phyloP scores from a whole-genome alignment of 305 asterid species.

The Fraxinus paxiana region DNA sequence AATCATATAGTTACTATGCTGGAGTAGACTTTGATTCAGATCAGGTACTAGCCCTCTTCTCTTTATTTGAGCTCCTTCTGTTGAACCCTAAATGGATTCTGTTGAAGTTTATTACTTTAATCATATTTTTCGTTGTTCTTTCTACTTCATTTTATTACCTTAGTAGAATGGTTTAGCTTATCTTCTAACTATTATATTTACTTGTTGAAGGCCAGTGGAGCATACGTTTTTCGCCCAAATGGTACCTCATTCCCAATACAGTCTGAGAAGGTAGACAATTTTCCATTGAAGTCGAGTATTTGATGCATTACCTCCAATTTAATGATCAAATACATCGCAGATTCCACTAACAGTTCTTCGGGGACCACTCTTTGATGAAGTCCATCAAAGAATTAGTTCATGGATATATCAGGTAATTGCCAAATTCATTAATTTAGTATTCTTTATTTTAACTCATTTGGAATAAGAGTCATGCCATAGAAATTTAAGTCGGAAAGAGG shows the following conservation, averaged over 20 bases:
- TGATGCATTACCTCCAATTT: slow-evolving; percentile 2
- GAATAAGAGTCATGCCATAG: background rate
- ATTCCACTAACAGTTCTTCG: slow-evolving; percentile 54
- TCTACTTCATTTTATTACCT: background rate
- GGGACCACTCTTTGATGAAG: slow-evolving; percentile 88
- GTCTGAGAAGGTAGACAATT: slow-evolving; percentile 53
- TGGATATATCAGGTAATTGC: slow-evolving; percentile 88
- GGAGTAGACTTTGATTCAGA: slow-evolving; percentile 41
- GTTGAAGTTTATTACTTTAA: slow-evolving; percentile 7
- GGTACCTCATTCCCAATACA: slow-evolving; percentile 46
- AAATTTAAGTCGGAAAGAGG: background rate
- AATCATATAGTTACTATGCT: slow-evolving; percentile 70
- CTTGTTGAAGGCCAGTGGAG: slow-evolving; percentile 77
- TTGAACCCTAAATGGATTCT: background rate
- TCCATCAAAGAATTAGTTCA: slow-evolving; percentile 71
- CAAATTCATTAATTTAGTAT: slow-evolving; percentile 6
- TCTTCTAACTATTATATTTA: slow-evolving; percentile 6
- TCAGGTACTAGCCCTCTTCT: slow-evolving; percentile 46
- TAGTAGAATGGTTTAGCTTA: background rate
- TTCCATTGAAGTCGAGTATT: background rate
- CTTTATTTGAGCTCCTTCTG: background rate
- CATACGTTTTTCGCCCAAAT: slow-evolving; percentile 86
- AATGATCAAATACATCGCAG: slow-evolving; percentile 34
- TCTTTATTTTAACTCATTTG: background rate
- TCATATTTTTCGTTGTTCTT: background rate